A percentile compares a stretch with the other conserved stretches of the same genome.
phyloP scores from a whole-genome alignment of 257 asterid genomes.

The Rubia yunnanensis region DNA sequence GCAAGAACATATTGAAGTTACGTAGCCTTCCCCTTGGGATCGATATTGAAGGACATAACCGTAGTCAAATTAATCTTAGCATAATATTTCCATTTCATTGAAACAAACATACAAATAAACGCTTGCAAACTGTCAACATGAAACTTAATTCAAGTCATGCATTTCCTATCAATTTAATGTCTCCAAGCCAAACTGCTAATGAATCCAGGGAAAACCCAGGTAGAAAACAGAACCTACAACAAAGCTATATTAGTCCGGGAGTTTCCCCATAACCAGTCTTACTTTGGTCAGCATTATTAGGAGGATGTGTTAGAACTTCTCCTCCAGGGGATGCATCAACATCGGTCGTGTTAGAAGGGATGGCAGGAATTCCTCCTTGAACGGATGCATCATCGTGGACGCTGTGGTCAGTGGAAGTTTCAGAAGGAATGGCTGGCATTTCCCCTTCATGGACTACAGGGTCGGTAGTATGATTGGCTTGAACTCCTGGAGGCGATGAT shows the following conservation, averaged over 20 bases:
- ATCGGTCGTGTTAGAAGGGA: neutral
- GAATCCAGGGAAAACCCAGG: too few relatives aligned
- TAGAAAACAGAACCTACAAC: neutral
- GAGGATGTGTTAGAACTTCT: neutral
- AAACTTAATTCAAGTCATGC: neutral
- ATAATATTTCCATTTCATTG: neutral
- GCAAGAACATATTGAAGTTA: neutral
- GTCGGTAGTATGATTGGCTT: too few relatives aligned
- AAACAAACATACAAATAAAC: neutral
- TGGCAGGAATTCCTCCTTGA: conserved; percentile 6
- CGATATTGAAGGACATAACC: neutral
- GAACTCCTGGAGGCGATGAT: too few relatives aligned
- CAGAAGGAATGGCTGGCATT: too few relatives aligned
- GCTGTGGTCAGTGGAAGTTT: too few relatives aligned
- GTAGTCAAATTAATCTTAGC: neutral
- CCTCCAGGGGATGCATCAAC: too few relatives aligned
- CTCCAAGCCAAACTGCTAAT: neutral
- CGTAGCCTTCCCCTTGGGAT: neutral
- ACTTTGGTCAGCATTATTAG: neutral
- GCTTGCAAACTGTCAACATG: neutral
- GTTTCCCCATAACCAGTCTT: neutral
- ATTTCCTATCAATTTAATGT: too few relatives aligned
- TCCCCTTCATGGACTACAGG: too few relatives aligned
- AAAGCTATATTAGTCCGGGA: neutral
- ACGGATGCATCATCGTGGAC: too few relatives aligned